Base-by-base conservation (phyloP, 495 filamentous ascomycete genomes). In the Melanomma pulvis-pyrius region DNA sequence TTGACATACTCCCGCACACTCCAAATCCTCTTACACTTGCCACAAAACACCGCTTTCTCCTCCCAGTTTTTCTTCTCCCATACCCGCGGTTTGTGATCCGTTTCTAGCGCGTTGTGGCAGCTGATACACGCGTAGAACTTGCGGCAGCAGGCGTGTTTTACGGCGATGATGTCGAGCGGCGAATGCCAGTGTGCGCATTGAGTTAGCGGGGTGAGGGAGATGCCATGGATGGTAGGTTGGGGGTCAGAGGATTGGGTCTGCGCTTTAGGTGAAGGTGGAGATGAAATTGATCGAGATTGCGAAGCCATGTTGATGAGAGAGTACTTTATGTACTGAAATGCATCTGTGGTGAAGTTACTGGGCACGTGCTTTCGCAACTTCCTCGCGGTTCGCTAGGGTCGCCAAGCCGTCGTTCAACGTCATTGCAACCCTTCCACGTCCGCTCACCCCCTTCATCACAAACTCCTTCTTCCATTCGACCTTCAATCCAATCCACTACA, bases 41-140 rank as follows among this genome's bases (percentile, higher is more conserved):
- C 64, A 61, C 69, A 68, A 12, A 68, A 26, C n/a, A 71, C 65
- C 12, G 61, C 61, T 22, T 61, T 56, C 51, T 64, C 69, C 1
- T 39, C 51, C 22, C 69, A 19, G 17, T 65, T 8, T 1, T 56
- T 44, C 34, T 62, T 56, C 0, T 5, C 9, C 69, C 69, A 71
- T 0, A 62, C 32, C 12, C 44, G 29, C 15, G 55, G 48, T 0
- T 29, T n/a, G 26, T 68, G 69, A 6, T 44, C 5, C 1, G 15
- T 26, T 17, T 63, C 60, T 11, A 57, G 21, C 2, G 13, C 61
- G 25, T 63, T 54, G 32, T 71, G 69, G 50, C 69, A 71, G n/a
- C n/a, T 26, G 6, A 71, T 65, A 46, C 69, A 71, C 5, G 69
- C 69, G 61, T 68, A 71, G 44, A 71, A 71, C 32, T 60, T 64